Conservation (phyloP, 768 basidiomycete species). For the Amanita phalloides region DNA sequence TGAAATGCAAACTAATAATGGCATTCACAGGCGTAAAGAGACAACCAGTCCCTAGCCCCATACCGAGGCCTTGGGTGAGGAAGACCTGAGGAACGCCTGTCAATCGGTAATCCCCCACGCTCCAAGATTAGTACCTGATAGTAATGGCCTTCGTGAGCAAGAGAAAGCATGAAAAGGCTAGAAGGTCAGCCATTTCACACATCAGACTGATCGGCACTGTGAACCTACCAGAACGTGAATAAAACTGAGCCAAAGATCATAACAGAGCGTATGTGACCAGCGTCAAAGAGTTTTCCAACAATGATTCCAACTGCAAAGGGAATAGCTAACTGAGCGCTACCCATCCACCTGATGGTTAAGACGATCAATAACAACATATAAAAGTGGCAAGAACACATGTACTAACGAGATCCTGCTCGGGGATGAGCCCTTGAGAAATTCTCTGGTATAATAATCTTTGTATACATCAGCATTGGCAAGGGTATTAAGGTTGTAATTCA, state of each 20-base stretch:
- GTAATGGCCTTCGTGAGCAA: constrained; percentile 27
- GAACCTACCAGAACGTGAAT: constrained; percentile 14
- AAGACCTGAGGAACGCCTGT: constrained; percentile 25
- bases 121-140: constrained; percentile 24
- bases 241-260: constrained; percentile 15
- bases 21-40: constrained; percentile 40
- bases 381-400: not conserved
- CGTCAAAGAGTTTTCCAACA: constrained; percentile 33
- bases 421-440: constrained; percentile 23
- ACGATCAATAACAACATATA: not conserved
- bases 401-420: constrained; percentile 36
- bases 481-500: constrained; percentile 11
- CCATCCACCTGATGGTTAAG: constrained; percentile 30
- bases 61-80: constrained; percentile 46
- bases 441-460: constrained; percentile 35
- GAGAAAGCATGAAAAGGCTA: constrained; percentile 35
- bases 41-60: constrained; percentile 37
- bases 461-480: constrained; percentile 30
- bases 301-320: constrained; percentile 29
- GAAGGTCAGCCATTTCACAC: constrained; percentile 21
- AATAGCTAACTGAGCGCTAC: constrained; percentile 36
- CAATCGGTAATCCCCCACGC: constrained; percentile 7
- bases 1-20: constrained; percentile 37
- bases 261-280: constrained; percentile 33
- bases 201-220: constrained; percentile 16